Evolutionary conservation across 148 eudicot genomes (phyloP), one percentile per base, ranked within the genome.

Genomic region (Chenopodium suecicum): DNA sequence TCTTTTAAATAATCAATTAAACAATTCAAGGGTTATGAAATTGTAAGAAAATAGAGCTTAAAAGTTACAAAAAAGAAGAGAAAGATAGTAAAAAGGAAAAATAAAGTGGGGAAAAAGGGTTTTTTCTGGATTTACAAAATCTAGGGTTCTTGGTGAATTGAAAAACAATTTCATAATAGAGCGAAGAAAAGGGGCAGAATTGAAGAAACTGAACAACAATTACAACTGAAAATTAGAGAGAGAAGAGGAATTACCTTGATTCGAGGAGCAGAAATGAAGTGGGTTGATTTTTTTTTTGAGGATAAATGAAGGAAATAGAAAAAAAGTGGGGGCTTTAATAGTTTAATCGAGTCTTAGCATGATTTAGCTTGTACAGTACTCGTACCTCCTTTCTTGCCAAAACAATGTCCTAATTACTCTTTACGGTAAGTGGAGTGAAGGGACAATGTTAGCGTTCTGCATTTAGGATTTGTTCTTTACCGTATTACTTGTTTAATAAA

Each of bases 141-240:
- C 37, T 64, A 65, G 83, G 78, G 70, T 62, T 72, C 44, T 2
- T 64, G 50, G 46, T 19, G 17, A 74, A 73, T 13, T 47, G 60
- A 46, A 52, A 31, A 50, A 6, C 44, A 32, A 60, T 22, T 54
- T 47, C 19, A 37, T n/a, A 14, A 72, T 32, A 78, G 13, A 22
- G 4, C 14, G 19, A 48, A 14, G 62, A 54, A 54, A 54, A 22
- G 58, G 25, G 3, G 41, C 7, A 4, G 4, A 62, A 16, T 13
- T 17, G 6, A 79, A 52, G 14, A 32, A 52, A 62, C n/a, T 31
- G 52, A 44, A 34, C 27, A 31, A 31, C 7, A 56, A 31, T 14
- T 56, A 56, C 22, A 56, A 22, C 62, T 4, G 29, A 22, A 41
- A 27, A 0, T 17, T 32, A 6, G 54, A 58, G 37, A 72, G 48